Conservation (phyloP, 2,329 filamentous ascomycete species). For the Paecilomyces sp. region DNA sequence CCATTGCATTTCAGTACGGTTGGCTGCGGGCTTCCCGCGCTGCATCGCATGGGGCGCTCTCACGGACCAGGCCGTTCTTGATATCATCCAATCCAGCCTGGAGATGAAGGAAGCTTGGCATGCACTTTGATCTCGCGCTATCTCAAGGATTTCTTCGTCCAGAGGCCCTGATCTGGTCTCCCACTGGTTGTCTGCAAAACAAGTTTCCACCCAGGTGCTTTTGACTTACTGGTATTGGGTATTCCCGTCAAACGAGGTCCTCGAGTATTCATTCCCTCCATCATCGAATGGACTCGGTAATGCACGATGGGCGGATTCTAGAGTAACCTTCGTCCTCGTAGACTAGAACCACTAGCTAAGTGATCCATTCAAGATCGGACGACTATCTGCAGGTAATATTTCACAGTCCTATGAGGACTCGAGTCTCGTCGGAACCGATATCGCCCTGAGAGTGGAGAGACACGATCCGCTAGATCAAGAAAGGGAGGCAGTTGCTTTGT, state of each 20-base stretch:
- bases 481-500: neutral
- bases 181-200: neutral
- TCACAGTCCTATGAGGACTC: neutral
- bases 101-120: constrained; percentile 16
- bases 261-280: neutral
- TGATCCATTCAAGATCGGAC: neutral
- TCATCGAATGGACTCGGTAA: neutral
- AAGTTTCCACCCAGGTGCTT: neutral
- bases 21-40: constrained; percentile 15
- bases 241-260: neutral
- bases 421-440: neutral
- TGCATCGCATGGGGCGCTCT: constrained; percentile 8
- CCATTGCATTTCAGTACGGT: constrained; percentile 9
- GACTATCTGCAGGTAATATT: neutral
- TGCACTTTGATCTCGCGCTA: constrained; percentile 1
- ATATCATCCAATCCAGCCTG: constrained; percentile 10
- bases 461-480: neutral
- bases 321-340: neutral
- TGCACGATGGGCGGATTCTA: neutral
- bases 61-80: constrained; percentile 2
- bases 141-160: neutral
- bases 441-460: neutral
- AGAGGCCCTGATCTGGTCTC: constrained; percentile 4
- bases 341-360: neutral
- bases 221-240: neutral